Percentiles rank a stretch among this genome's conserved stretches.
Conservation (phyloP, 305 asterid species). For the Ilex paraguariensis region DNA sequence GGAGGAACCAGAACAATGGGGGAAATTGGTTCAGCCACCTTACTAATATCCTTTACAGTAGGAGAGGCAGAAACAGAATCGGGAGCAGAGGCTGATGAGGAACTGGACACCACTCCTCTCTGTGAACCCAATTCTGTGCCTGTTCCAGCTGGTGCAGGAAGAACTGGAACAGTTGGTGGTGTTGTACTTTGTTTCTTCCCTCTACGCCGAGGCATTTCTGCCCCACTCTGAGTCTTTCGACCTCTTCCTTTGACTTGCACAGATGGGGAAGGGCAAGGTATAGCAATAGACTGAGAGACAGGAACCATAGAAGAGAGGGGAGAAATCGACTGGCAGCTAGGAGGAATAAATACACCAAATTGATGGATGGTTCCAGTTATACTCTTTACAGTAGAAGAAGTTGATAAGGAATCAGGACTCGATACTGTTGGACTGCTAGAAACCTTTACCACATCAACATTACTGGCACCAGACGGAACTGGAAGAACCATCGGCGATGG, state of each 20-base stretch:
- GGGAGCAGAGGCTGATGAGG: conserved; percentile 8
- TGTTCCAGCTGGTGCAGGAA: conserved; percentile 27
- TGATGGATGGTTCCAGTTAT: conserved; percentile 34
- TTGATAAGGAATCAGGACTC: conserved; percentile 29
- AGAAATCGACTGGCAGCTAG: conserved; percentile 32
- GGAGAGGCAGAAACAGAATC: conserved; percentile 33
- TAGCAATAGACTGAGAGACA: conserved; percentile 39
- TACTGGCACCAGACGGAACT: conserved; percentile 26
- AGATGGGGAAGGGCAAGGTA: conserved; percentile 36
- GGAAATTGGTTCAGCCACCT: conserved; percentile 18
- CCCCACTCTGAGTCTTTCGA: conserved; percentile 48
- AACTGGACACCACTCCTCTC: conserved; percentile 16
- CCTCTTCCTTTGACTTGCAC: conserved; percentile 85
- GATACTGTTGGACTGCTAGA: conserved; percentile 26
- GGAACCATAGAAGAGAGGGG: conserved; percentile 35
- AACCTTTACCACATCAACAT: conserved; percentile 24
- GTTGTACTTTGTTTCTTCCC: conserved; percentile 54
- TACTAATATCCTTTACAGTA: conserved; percentile 19
- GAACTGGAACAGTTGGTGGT: conserved; percentile 31
- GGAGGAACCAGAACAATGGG: conserved; percentile 2
- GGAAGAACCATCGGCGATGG: conserved; percentile 24
- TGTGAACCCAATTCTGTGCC: conserved; percentile 32
- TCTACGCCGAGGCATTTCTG: conserved; percentile 71
- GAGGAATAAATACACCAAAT: conserved; percentile 26
- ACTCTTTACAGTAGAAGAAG: conserved; percentile 28